Percentiles rank a stretch among this genome's conserved stretches.
These are phyloP conservation scores for Microdochium bolleyi DNA, from an alignment of 2,329 filamentous ascomycete genomes.

Conservation along the genomic window DNA sequence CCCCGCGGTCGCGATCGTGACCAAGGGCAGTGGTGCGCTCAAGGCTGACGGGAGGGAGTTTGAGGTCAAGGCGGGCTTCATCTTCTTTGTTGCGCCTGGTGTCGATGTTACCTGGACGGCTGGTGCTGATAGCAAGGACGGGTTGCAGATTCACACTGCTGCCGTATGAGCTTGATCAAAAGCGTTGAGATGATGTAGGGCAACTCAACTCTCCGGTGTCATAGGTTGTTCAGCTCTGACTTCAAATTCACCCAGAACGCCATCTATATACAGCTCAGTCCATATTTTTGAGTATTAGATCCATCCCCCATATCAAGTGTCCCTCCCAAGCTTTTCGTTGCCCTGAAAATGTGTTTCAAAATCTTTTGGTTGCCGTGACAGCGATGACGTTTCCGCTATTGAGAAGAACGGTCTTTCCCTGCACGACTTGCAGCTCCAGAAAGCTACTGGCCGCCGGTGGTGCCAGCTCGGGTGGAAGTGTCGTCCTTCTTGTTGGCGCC, in stretches of 20 bases:
- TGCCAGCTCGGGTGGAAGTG: not conserved
- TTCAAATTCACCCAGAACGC: too few species aligned
- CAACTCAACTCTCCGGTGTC: too few species aligned
- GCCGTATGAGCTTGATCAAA: constrained; percentile 16
- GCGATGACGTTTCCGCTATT: too few species aligned
- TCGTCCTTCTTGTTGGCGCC: constrained; percentile 18
- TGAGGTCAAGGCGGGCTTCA: constrained; percentile 51
- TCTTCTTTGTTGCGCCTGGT: constrained; percentile 59
- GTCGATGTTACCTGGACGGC: constrained; percentile 22
- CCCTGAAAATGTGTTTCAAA: not conserved
- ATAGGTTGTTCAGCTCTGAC: too few species aligned
- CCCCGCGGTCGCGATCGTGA: constrained; percentile 56
- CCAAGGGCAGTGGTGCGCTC: constrained; percentile 49
- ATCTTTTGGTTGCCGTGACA: not conserved
- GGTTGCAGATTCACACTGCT: constrained; percentile 28
- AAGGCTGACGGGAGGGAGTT: constrained; percentile 42
- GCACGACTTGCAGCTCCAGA: too few species aligned
- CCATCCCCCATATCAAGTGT: not conserved
- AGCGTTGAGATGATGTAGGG: too few species aligned
- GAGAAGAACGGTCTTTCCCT: not conserved
- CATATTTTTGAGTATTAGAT: not conserved
- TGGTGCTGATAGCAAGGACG: constrained; percentile 8
- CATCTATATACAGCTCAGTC: not conserved
- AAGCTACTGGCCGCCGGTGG: not conserved
- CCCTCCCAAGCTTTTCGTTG: not conserved